phyloP scores from a whole-genome alignment of 73 alveolate species.

The Symbiodinium natans region DNA sequence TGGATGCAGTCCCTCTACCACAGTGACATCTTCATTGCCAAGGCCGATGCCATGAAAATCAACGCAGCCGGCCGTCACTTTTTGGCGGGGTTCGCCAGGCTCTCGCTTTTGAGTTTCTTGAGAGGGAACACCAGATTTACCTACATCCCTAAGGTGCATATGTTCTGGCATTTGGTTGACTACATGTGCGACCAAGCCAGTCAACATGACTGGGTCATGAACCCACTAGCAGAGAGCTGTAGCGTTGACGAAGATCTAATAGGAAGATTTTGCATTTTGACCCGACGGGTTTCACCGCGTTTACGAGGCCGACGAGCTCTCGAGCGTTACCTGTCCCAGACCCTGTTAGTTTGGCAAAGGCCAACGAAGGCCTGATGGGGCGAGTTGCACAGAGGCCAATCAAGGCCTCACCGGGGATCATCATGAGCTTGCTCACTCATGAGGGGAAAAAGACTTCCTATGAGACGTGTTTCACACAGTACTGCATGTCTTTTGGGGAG shows the following conservation, averaged over 20 bases:
- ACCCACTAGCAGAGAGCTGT: background rate
- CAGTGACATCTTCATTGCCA: background rate
- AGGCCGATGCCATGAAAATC: background rate
- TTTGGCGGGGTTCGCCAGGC: background rate
- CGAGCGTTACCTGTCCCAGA: constrained; percentile 8
- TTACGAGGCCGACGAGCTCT: background rate
- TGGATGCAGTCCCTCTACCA: constrained; percentile 27
- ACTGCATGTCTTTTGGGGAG: too few species aligned
- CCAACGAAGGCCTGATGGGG: background rate
- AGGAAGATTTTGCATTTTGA: background rate
- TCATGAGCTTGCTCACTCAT: too few species aligned
- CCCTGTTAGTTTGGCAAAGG: constrained; percentile 18
- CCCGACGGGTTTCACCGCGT: constrained; percentile 4
- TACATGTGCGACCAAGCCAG: background rate
- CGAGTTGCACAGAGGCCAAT: too few species aligned
- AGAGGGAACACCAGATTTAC: background rate
- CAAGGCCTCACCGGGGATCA: too few species aligned
- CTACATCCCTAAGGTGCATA: background rate
- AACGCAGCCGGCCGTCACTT: background rate
- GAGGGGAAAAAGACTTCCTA: too few species aligned
- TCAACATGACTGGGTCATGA: background rate
- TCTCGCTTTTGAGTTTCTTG: background rate
- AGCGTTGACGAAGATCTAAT: constrained; percentile 15
- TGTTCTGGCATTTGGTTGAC: background rate
- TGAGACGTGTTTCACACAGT: too few species aligned